Percentiles rank a stretch among this genome's conserved stretches.
These are phyloP conservation scores for Ocimum tenuiflorum DNA, from an alignment of 257 asterid genomes.

Conservation along the genomic window DNA sequence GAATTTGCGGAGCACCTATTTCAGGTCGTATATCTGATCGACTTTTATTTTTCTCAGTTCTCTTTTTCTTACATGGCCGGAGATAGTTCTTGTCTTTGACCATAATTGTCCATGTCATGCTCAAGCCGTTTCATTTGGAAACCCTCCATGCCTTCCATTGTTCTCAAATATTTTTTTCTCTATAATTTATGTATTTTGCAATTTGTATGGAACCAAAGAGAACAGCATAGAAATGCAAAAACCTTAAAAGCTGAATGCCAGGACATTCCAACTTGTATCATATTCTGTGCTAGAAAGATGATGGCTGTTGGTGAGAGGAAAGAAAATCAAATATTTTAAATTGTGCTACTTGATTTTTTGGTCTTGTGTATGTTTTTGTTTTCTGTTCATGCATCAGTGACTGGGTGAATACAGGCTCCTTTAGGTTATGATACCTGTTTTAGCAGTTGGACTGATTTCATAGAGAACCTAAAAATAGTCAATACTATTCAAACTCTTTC, in stretches of 20 bases:
- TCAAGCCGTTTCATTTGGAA: background rate
- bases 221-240: background rate
- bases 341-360: background rate
- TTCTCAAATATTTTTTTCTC: background rate
- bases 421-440: background rate
- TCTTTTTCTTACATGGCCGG: background rate
- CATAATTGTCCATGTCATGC: background rate
- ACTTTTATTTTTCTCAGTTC: background rate
- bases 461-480: background rate
- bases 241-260: background rate
- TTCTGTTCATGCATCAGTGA: background rate
- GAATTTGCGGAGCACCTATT: slow-evolving; percentile 66
- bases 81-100: background rate
- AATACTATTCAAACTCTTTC: background rate
- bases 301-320: background rate
- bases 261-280: too few species aligned
- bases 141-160: background rate
- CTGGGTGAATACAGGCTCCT: background rate
- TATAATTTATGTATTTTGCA: slow-evolving; percentile 4
- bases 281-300: background rate
- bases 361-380: too few species aligned
- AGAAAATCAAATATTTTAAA: background rate
- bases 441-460: background rate
- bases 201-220: background rate
- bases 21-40: slow-evolving; percentile 40